phyloP scores from a whole-genome alignment of 179 eudicot genomes.

The Drosera spatulata region DNA sequence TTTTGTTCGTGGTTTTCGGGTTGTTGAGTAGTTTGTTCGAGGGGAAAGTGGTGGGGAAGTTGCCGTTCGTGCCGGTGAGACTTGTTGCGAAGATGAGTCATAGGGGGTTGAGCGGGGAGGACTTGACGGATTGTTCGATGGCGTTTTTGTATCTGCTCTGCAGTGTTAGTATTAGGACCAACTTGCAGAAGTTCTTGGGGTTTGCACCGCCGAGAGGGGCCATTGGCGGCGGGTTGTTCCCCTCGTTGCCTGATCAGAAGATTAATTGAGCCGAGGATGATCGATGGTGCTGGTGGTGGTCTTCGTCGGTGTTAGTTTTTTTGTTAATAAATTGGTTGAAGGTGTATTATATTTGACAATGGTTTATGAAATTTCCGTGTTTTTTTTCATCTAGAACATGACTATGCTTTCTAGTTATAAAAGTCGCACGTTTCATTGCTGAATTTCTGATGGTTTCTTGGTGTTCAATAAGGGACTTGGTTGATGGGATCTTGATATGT shows the following conservation, averaged over 20 bases:
- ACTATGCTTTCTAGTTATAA: too few species aligned
- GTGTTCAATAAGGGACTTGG: too few species aligned
- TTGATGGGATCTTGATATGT: too few species aligned
- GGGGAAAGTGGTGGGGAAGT: conserved; percentile 72
- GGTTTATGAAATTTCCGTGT: too few species aligned
- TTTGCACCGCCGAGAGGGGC: conserved; percentile 94
- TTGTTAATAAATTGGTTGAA: too few species aligned
- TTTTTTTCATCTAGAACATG: too few species aligned
- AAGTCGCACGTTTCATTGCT: too few species aligned
- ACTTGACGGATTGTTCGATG: conserved; percentile 96
- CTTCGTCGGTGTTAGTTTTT: not conserved
- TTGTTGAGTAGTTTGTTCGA: conserved; percentile 69
- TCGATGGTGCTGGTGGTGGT: not conserved
- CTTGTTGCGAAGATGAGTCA: conserved; percentile 96
- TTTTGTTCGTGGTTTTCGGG: conserved; percentile 78
- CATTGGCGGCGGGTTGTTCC: conserved; percentile 62
- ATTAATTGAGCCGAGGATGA: conserved; percentile 27
- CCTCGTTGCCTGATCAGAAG: conserved; percentile 80
- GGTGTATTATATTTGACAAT: too few species aligned
- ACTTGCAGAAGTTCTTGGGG: conserved; percentile 92
- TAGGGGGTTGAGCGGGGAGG: conserved; percentile 69
- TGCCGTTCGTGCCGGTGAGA: conserved; percentile 67
- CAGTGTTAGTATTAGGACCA: conserved; percentile 84
- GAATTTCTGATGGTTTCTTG: too few species aligned
- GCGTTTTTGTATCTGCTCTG: conserved; percentile 83